Evolutionary conservation across 148 eudicot species (phyloP).

Genomic region (Silene latifolia): DNA sequence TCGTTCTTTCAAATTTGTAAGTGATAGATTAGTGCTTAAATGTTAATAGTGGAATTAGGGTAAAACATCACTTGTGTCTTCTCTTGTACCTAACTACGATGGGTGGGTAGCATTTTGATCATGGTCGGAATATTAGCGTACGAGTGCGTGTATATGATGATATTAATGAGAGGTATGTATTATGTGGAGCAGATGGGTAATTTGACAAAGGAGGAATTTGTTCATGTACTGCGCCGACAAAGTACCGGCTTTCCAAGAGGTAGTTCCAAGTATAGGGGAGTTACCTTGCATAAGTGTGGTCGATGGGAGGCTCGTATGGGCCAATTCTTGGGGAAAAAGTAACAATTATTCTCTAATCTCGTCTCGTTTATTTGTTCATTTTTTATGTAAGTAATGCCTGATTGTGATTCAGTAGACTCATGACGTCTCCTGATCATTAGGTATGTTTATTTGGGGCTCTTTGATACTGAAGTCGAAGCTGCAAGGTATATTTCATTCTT

Average conservation of each 20-base stretch:
- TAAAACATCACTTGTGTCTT: neutral
- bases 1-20: no score
- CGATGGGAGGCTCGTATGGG: slow-evolving; percentile 99
- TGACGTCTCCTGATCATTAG: slow-evolving; percentile 27
- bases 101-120: neutral
- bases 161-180: neutral
- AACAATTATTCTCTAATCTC: neutral
- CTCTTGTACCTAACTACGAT: neutral
- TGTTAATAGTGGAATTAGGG: neutral
- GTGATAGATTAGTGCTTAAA: neutral
- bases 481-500: slow-evolving; percentile 54
- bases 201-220: slow-evolving; percentile 94
- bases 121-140: neutral
- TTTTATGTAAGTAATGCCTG: neutral
- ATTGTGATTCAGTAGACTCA: neutral
- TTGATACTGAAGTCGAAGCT: slow-evolving; percentile 92
- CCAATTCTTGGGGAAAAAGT: slow-evolving; percentile 98
- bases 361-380: neutral
- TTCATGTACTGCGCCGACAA: slow-evolving; percentile 91
- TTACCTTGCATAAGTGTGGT: slow-evolving; percentile 98
- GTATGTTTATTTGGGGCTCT: slow-evolving; percentile 94
- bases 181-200: slow-evolving; percentile 59
- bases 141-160: neutral
- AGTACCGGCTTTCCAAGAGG: slow-evolving; percentile 97
- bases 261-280: slow-evolving; percentile 94